Evolutionary conservation across 331 rosid genomes (phyloP).

Genomic region (Malus hybrid): DNA sequence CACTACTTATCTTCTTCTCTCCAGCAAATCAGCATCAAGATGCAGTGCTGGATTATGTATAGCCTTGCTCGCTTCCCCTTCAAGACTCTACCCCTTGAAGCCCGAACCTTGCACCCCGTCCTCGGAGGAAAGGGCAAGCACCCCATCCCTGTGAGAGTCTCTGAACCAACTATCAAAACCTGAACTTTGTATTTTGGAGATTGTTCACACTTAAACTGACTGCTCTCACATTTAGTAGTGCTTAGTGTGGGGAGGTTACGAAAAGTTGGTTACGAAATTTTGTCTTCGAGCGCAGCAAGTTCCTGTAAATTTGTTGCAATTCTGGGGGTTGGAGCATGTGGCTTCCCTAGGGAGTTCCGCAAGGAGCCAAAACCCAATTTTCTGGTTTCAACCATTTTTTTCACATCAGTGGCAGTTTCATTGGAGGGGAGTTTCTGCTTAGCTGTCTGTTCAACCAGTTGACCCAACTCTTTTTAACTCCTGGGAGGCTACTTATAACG

Average conservation of each 20-base stretch:
- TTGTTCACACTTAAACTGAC: not conserved
- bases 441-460: not conserved
- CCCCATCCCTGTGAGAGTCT: constrained; percentile 14
- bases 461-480: not conserved
- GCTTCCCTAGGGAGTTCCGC: constrained; percentile 16
- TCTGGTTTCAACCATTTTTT: constrained; percentile 1
- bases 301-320: not conserved
- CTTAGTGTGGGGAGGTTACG: constrained; percentile 5
- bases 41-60: constrained; percentile 24
- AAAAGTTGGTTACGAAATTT: constrained; percentile 11
- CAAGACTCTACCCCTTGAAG: constrained; percentile 11
- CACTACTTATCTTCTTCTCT: constrained; percentile 12
- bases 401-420: not conserved
- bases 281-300: constrained; percentile 1
- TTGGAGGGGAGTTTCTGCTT: constrained; percentile 7
- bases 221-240: not conserved
- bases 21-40: constrained; percentile 34
- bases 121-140: constrained; percentile 7
- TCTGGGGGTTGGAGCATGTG: not conserved
- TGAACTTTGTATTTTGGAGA: not conserved
- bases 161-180: not conserved
- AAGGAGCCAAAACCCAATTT: not conserved
- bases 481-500: not conserved
- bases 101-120: constrained; percentile 6
- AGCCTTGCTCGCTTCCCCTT: constrained; percentile 35